Evolutionary conservation across 495 filamentous ascomycete genomes (phyloP), one percentile per base, ranked within the genome.

Genomic region (Aspergillus cristatus): DNA sequence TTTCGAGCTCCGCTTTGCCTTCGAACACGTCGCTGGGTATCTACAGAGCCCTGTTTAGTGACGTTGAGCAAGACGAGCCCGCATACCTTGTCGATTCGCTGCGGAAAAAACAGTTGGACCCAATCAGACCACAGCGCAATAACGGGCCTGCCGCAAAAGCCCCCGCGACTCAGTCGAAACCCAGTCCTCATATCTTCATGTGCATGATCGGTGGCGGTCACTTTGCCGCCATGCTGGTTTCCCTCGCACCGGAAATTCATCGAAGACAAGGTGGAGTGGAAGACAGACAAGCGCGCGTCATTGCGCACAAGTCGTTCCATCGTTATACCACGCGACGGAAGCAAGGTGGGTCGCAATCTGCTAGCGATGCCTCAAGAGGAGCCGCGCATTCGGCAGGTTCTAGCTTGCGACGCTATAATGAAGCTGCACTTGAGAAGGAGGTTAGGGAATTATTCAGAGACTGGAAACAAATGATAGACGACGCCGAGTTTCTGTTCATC

Each of bases 141-240:
- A 56, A 63, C 31, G 52, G 53, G 14, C 53, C 58, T 25, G 70
- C 72, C 7, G 74, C 70, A 14, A 70, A 68, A 26, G 57, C 67
- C 1, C 67, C 72, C 0, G 48, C 63, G 7, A 68, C 77, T 30
- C 28, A 12, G 10, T 30, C 28, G 11, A 14, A 14, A 18, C 74
- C 82, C 1, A 74, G 74, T 28, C 84, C 85, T 5, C 89, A 95
- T 48, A 75, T 94, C 17, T 95, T 98, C 51, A 74, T 97, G 39
- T 97, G 88, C 57, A 98, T 98, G 91, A 93, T 97, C 38, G 91
- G 91, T 6, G 91, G 91, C 45, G 91, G 91, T 1, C 91, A 98
- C 50, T 97, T 98, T 55, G 91, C 91, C 0, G 93, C 84, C 14
- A 96, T 97, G 88, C 67, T 97, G 22, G 81, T 97, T 14, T 86